Percentiles rank a stretch among this genome's conserved stretches.
Conservation (phyloP, 306 rosid species). For the Gastrolobium villosum region DNA sequence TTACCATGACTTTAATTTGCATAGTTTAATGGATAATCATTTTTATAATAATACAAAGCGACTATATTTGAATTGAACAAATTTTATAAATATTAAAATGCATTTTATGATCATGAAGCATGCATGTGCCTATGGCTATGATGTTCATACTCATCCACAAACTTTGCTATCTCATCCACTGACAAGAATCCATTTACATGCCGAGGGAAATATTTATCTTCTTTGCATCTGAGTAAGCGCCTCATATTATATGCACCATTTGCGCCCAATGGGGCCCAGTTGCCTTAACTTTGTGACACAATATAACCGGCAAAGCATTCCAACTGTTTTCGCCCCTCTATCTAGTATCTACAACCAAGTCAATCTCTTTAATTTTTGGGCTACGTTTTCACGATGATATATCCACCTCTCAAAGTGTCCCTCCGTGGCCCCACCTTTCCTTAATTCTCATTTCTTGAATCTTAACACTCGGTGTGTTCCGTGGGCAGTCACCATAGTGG, state of each 20-base stretch:
- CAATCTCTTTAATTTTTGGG: constrained; percentile 45
- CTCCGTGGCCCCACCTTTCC: constrained; percentile 36
- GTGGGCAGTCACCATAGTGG: constrained; percentile 44
- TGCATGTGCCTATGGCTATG: background rate
- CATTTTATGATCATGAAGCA: background rate
- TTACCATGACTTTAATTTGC: background rate
- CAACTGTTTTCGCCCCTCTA: constrained; percentile 59
- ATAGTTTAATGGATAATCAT: background rate
- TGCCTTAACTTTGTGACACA: constrained; percentile 67
- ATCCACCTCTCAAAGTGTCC: constrained; percentile 44
- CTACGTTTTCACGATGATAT: constrained; percentile 1
- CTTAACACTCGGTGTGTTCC: constrained; percentile 3
- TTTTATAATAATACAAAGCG: background rate
- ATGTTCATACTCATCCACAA: background rate
- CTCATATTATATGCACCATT: constrained; percentile 29
- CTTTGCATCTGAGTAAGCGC: background rate
- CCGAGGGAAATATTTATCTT: background rate
- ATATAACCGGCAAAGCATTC: constrained; percentile 62
- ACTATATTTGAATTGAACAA: background rate
- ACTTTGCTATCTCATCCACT: background rate
- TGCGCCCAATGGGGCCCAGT: constrained; percentile 49
- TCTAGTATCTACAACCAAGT: constrained; percentile 46
- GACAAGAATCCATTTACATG: constrained; percentile 15
- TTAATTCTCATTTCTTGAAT: constrained; percentile 26
- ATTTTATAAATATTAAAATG: background rate